Percentiles rank a stretch among this genome's conserved stretches.
Conservation (phyloP, 106 monocot genomes). For the Ottelia alismoides region DNA sequence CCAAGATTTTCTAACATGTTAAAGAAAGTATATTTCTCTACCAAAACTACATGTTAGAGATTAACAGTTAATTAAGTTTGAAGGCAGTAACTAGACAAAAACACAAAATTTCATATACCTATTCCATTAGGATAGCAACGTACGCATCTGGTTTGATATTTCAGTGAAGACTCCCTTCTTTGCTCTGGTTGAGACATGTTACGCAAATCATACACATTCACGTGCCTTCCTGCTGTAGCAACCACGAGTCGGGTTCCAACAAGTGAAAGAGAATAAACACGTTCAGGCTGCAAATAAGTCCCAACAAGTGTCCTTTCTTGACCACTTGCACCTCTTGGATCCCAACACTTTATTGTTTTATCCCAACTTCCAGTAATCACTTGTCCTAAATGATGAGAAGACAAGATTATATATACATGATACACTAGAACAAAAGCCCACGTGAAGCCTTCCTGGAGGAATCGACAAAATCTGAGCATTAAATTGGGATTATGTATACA, state of each 20-base stretch:
- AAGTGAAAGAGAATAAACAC: constrained; percentile 89
- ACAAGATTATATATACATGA: no score
- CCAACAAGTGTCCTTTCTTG: constrained; percentile 71
- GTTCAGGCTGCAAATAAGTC: constrained; percentile 79
- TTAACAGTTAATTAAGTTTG: no score
- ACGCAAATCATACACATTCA: constrained; percentile 92
- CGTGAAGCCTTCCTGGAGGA: no score
- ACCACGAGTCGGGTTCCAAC: constrained; percentile 76
- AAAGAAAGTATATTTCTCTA: no score
- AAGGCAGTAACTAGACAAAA: no score
- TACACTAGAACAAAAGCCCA: no score
- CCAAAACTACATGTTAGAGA: no score
- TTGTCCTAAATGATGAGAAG: no score
- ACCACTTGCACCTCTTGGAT: constrained; percentile 93
- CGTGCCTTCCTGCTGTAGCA: constrained; percentile 95
- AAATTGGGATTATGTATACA: no score
- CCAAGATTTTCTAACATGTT: no score
- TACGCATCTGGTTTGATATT: constrained; percentile 99
- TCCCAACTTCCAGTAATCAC: constrained; percentile 99
- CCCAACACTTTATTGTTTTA: constrained; percentile 92
- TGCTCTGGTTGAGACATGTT: constrained; percentile 99
- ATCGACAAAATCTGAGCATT: no score
- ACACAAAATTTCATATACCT: no score
- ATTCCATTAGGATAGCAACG: constrained; percentile 96
- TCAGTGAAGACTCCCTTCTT: constrained; percentile 79